Evolutionary conservation across 805 yeast genomes (phyloP).

Genomic region (Kuraishia piskuri): DNA sequence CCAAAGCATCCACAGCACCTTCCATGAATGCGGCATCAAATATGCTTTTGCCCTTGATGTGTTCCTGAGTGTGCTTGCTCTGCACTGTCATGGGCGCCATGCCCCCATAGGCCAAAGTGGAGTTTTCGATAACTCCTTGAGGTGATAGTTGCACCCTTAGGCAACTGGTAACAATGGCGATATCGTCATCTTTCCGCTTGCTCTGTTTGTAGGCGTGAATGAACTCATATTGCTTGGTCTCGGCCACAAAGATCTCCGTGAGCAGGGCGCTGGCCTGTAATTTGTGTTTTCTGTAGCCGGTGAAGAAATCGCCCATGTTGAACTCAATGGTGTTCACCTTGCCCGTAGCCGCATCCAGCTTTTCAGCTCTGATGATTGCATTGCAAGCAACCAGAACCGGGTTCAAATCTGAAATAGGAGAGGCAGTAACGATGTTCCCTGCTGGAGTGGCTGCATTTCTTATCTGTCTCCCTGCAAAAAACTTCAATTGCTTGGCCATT

Average conservation of each 20-base stretch:
- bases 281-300: slow-evolving; percentile 32
- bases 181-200: slow-evolving; percentile 41
- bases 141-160: slow-evolving; percentile 18
- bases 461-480: slow-evolving; percentile 40
- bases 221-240: slow-evolving; percentile 25
- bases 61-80: slow-evolving; percentile 24
- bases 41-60: slow-evolving; percentile 16
- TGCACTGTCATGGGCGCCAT: slow-evolving; percentile 38
- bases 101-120: slow-evolving; percentile 35
- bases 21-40: slow-evolving; percentile 19
- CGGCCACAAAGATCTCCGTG: slow-evolving; percentile 31
- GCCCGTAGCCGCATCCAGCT: slow-evolving; percentile 16
- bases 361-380: slow-evolving; percentile 28
- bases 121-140: slow-evolving; percentile 18
- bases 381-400: slow-evolving; percentile 35
- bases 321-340: slow-evolving; percentile 16
- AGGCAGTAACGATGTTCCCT: slow-evolving; percentile 40
- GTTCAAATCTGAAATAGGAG: slow-evolving; percentile 40
- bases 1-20: slow-evolving; percentile 17
- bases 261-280: slow-evolving; percentile 27
- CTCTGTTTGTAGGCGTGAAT: slow-evolving; percentile 35
- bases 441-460: slow-evolving; percentile 43
- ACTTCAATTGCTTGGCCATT: slow-evolving; percentile 31
- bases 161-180: slow-evolving; percentile 38
- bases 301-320: slow-evolving; percentile 30